These are phyloP conservation scores for Aspergillus ochraceus DNA, from an alignment of 2,329 filamentous ascomycete genomes.

Conservation along the genomic window DNA sequence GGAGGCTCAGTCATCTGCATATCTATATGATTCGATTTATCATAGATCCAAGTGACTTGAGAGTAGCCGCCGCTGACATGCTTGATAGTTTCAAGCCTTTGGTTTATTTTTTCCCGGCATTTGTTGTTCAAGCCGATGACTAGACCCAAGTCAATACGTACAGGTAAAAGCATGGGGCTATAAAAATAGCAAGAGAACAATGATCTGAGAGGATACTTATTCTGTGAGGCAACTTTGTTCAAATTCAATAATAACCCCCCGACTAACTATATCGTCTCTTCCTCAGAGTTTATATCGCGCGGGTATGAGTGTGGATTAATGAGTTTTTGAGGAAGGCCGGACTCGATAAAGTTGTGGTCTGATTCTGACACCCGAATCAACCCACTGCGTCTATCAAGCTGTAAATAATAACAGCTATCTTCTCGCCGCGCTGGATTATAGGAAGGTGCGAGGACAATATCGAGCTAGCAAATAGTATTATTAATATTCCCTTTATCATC, in stretches of 20 bases:
- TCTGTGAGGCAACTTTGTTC: neutral
- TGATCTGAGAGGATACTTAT: neutral
- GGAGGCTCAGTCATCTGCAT: neutral
- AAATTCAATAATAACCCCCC: neutral
- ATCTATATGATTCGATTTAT: neutral
- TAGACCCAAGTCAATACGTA: neutral
- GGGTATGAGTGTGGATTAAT: neutral
- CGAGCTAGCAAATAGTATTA: neutral
- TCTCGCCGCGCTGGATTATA: neutral
- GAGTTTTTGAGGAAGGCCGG: neutral
- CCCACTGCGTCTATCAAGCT: neutral
- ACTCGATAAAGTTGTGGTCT: neutral
- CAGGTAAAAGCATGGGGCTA: neutral
- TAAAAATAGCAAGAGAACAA: neutral
- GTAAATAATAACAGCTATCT: neutral
- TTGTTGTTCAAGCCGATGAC: neutral
- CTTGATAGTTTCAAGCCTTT: neutral
- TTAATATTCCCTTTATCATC: neutral
- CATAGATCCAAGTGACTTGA: neutral
- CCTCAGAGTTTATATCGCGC: neutral
- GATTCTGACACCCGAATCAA: neutral
- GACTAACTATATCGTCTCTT: neutral
- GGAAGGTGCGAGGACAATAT: neutral
- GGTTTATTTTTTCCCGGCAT: neutral
- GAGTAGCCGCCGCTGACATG: neutral